Evolutionary conservation across 345 rosid species (phyloP).

Genomic region (Arabidopsis thaliana): DNA sequence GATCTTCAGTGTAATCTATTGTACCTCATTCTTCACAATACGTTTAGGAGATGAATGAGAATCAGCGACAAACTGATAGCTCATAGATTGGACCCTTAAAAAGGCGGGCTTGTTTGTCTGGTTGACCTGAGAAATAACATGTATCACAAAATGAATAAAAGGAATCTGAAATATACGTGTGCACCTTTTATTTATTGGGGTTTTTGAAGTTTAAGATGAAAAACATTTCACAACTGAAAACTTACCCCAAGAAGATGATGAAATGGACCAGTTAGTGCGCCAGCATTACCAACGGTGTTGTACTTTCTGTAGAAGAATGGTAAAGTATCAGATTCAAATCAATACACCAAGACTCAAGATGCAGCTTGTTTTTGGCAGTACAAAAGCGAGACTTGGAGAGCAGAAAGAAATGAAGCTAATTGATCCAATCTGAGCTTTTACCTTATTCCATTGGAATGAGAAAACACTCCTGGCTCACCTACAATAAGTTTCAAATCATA

Average conservation of each 20-base stretch:
- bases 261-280: constrained; percentile 8
- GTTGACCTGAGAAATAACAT: constrained; percentile 30
- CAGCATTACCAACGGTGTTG: constrained; percentile 20
- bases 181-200: not conserved
- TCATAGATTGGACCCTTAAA: constrained; percentile 33
- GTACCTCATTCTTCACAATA: constrained; percentile 34
- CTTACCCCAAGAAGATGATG: constrained; percentile 38
- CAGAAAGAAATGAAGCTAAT: not conserved
- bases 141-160: constrained; percentile 12
- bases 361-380: constrained; percentile 1
- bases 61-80: constrained; percentile 42
- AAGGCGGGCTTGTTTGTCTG: constrained; percentile 28
- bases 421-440: not conserved
- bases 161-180: not conserved
- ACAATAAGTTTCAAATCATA: constrained; percentile 25
- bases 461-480: constrained; percentile 31
- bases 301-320: constrained; percentile 33
- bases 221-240: constrained; percentile 24
- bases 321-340: constrained; percentile 27
- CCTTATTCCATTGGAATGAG: constrained; percentile 38
- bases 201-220: not conserved
- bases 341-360: not conserved
- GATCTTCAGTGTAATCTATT: not conserved
- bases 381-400: not conserved
- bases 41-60: constrained; percentile 32